Evolutionary conservation across 148 eudicot species (phyloP).

Genomic region (Cornus florida): DNA sequence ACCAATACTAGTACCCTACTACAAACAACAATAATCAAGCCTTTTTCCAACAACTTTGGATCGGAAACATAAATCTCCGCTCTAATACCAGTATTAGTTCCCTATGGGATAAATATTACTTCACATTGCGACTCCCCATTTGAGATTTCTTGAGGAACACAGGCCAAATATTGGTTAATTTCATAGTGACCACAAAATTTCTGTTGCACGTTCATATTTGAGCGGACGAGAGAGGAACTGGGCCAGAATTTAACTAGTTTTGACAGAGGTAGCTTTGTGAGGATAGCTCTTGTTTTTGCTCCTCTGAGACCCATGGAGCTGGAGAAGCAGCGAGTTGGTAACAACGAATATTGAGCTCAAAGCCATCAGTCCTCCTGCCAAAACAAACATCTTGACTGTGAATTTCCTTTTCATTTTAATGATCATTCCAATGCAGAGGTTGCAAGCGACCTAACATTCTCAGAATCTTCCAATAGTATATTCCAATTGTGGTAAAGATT

Average conservation of each 20-base stretch:
- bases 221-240: background rate
- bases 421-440: background rate
- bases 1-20: no score
- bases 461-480: no score
- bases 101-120: no score
- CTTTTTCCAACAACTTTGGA: no score
- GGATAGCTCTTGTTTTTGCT: conserved; percentile 32
- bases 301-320: conserved; percentile 57
- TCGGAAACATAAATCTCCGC: no score
- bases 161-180: no score
- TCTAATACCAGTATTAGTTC: no score
- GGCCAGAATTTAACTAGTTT: background rate
- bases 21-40: no score
- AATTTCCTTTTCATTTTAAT: background rate
- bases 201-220: no score
- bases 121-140: no score
- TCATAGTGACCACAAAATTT: no score
- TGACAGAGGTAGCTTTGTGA: background rate
- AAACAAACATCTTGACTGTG: background rate
- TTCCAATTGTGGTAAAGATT: background rate
- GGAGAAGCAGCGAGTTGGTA: conserved; percentile 76
- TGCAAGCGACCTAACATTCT: background rate
- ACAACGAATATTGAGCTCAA: conserved; percentile 90
- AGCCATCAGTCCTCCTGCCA: conserved; percentile 91
- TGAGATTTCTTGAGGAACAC: no score